Conservation (phyloP, 306 rosid genomes). For the Calophaca sinica region DNA sequence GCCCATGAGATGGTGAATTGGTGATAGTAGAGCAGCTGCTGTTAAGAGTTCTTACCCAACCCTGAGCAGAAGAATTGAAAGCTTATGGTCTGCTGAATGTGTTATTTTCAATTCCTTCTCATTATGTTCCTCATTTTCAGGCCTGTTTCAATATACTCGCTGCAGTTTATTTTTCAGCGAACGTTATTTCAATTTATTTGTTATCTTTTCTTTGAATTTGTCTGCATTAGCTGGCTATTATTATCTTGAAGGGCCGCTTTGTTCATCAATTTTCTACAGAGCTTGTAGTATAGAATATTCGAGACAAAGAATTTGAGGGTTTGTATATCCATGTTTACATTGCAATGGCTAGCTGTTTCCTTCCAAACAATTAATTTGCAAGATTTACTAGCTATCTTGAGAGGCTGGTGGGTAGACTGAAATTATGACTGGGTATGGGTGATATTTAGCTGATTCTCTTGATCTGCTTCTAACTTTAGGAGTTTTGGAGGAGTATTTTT, state of each 20-base stretch:
- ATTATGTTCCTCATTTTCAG: conserved; percentile 33
- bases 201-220: conserved; percentile 39
- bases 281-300: conserved; percentile 12
- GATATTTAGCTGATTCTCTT: background rate
- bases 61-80: conserved; percentile 10
- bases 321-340: conserved; percentile 38
- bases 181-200: conserved; percentile 11
- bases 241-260: conserved; percentile 21
- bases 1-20: conserved; percentile 17
- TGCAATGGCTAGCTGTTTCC: conserved; percentile 11
- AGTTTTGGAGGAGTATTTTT: conserved; percentile 30
- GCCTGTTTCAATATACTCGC: conserved; percentile 5
- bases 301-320: conserved; percentile 35
- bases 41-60: conserved; percentile 35
- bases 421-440: background rate
- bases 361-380: conserved; percentile 27
- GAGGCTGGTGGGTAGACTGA: conserved; percentile 11
- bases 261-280: conserved; percentile 26
- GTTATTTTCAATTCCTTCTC: conserved; percentile 29
- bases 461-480: background rate
- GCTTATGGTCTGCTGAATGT: conserved; percentile 29
- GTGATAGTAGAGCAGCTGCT: conserved; percentile 16
- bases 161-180: conserved; percentile 25
- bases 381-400: conserved; percentile 22
- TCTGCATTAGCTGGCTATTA: conserved; percentile 26